A percentile compares a stretch with the other conserved stretches of the same genome.
These are phyloP conservation scores for Neurospora terricola DNA, from an alignment of 495 filamentous ascomycete species.

Conservation along the genomic window DNA sequence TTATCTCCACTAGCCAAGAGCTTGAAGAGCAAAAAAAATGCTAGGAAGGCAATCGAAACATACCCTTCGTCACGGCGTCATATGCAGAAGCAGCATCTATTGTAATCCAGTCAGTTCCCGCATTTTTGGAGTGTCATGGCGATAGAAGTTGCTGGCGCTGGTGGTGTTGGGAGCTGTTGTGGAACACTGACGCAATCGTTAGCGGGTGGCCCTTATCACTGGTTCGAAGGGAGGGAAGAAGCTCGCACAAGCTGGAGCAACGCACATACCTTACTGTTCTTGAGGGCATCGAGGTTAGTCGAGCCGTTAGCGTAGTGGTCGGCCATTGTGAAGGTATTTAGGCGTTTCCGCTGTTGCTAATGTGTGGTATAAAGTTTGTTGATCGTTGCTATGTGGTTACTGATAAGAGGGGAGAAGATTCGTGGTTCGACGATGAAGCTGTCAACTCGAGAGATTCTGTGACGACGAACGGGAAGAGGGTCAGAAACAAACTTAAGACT, in stretches of 20 bases:
- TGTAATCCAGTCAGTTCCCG: constrained; percentile 11
- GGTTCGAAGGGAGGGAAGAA: not conserved
- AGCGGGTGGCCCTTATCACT: constrained; percentile 10
- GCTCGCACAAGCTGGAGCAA: not conserved
- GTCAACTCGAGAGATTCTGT: not conserved
- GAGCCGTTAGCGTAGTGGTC: constrained; percentile 9
- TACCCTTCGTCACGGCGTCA: constrained; percentile 10
- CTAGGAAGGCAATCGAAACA: not conserved
- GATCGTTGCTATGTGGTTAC: constrained; percentile 1
- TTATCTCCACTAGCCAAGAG: not conserved
- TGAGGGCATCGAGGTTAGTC: constrained; percentile 25
- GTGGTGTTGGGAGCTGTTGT: constrained; percentile 6
- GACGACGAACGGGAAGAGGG: not conserved
- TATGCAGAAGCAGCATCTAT: constrained; percentile 34
- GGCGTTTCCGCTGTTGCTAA: constrained; percentile 1
- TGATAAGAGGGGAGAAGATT: not conserved
- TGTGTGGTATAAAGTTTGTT: not conserved
- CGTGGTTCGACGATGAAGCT: not conserved
- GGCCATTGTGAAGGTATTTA: constrained; percentile 21
- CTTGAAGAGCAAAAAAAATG: not conserved
- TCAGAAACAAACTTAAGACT: not conserved
- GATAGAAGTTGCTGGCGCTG: not conserved
- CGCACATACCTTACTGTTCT: constrained; percentile 38
- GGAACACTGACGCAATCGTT: constrained; percentile 22
- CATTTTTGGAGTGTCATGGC: not conserved